Conservation (phyloP, 108 stramenopile species). For the Asterionellopsis glacialis region DNA sequence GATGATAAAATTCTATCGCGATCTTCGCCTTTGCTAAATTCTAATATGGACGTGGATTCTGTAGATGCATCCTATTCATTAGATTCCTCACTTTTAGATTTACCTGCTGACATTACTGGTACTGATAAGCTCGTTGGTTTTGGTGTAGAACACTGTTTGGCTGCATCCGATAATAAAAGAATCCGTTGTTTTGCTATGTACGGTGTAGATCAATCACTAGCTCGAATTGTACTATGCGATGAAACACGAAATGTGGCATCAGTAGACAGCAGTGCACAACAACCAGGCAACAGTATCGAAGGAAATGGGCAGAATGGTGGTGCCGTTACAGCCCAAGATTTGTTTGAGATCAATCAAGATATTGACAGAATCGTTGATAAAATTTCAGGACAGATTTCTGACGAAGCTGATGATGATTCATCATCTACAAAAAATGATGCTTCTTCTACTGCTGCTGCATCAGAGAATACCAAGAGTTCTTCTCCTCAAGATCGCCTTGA, state of each 20-base stretch:
- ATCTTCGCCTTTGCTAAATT: slow-evolving; percentile 18
- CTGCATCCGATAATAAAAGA: slow-evolving; percentile 49
- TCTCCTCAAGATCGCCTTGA: slow-evolving; percentile 8
- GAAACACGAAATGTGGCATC: slow-evolving; percentile 19
- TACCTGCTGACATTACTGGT: slow-evolving; percentile 30
- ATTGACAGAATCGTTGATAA: slow-evolving; percentile 43
- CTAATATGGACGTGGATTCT: slow-evolving; percentile 70
- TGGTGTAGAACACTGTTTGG: slow-evolving; percentile 69
- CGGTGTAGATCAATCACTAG: slow-evolving; percentile 31
- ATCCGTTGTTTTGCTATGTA: slow-evolving; percentile 60
- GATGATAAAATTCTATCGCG: slow-evolving; percentile 8
- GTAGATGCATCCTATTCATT: slow-evolving; percentile 64
- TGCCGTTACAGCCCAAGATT: slow-evolving; percentile 23
- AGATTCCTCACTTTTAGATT: slow-evolving; percentile 22
- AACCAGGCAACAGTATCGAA: slow-evolving; percentile 5
- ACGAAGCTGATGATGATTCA: slow-evolving; percentile 1
- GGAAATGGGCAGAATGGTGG: slow-evolving; percentile 7
- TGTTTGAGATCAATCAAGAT: slow-evolving; percentile 43
- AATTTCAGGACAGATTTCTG: slow-evolving; percentile 21
- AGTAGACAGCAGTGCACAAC: slow-evolving; percentile 1
- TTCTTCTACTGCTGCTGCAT: not conserved
- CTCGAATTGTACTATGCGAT: slow-evolving; percentile 40
- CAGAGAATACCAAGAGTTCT: slow-evolving; percentile 1
- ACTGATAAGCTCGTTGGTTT: slow-evolving; percentile 25
- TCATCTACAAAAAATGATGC: slow-evolving; percentile 1